phyloP scores from a whole-genome alignment of 148 eudicot genomes.

The Rhododendron molle region DNA sequence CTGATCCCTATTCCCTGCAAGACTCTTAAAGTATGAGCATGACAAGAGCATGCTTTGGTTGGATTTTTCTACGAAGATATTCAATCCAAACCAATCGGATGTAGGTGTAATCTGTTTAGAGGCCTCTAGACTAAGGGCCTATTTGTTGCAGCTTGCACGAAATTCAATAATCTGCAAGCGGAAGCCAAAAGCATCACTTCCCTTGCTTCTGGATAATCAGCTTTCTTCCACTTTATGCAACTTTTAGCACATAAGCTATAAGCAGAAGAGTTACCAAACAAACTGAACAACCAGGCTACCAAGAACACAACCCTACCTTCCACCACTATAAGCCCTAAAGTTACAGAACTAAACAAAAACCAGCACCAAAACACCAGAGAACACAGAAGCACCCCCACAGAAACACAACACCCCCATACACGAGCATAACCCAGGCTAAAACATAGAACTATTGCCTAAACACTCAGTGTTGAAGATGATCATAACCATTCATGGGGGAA shows the following conservation, averaged over 20 bases:
- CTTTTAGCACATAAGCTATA: neutral
- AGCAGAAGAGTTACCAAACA: neutral
- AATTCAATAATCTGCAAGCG: neutral
- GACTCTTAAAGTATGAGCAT: neutral
- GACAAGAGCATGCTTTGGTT: neutral
- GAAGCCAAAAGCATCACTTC: neutral
- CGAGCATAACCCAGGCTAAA: neutral
- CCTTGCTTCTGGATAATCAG: neutral
- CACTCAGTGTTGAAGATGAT: neutral
- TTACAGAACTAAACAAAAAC: neutral
- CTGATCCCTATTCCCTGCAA: neutral
- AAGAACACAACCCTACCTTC: neutral
- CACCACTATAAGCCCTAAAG: neutral
- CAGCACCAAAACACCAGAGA: neutral
- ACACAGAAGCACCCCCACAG: neutral
- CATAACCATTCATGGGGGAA: neutral
- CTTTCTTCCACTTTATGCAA: neutral
- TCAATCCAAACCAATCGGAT: neutral
- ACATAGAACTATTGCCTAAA: neutral
- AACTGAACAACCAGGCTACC: neutral
- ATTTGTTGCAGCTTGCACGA: neutral
- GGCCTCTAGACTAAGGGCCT: neutral
- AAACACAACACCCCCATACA: neutral
- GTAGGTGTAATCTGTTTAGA: neutral
- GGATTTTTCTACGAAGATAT: neutral